Percentiles rank a stretch among this genome's conserved stretches.
These are phyloP conservation scores for Peniophora sp. DNA, from an alignment of 1,284 basidiomycete genomes.

Conservation along the genomic window DNA sequence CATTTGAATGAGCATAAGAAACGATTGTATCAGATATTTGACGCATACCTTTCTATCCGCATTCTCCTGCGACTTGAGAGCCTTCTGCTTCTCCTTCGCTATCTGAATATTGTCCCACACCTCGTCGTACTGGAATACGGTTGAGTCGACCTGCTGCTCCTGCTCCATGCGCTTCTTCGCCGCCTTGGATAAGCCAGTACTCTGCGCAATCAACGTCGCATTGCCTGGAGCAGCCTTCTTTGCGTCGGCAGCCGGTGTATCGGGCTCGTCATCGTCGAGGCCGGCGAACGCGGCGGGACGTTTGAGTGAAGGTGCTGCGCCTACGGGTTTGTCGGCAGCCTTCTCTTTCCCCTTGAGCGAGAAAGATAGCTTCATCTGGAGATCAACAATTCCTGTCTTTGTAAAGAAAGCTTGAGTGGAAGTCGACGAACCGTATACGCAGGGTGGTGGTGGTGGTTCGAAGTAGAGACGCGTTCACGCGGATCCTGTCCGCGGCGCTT, in stretches of 20 bases:
- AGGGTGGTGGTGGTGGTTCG: not conserved
- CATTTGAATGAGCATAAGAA: conserved; percentile 14
- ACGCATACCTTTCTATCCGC: conserved; percentile 65
- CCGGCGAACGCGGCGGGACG: conserved; percentile 54
- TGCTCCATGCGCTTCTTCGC: conserved; percentile 62
- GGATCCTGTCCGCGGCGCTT: too few species aligned
- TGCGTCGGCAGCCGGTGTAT: conserved; percentile 38
- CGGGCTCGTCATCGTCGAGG: conserved; percentile 53
- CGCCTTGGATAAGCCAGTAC: conserved; percentile 49
- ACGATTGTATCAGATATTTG: conserved; percentile 9
- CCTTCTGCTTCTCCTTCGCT: conserved; percentile 68
- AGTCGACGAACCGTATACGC: not conserved
- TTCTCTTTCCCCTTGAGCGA: conserved; percentile 51
- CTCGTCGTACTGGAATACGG: conserved; percentile 93
- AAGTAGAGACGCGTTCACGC: too few species aligned
- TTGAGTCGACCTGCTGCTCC: conserved; percentile 74
- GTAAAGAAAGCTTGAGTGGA: not conserved
- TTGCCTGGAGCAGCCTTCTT: conserved; percentile 33
- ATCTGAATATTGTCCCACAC: conserved; percentile 96
- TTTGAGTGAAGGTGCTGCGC: conserved; percentile 47
- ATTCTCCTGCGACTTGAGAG: conserved; percentile 63
- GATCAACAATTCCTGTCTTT: not conserved
- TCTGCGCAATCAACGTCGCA: conserved; percentile 49
- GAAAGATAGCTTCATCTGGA: conserved; percentile 73
- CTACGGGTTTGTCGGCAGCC: conserved; percentile 35